Conservation (phyloP, 2,329 filamentous ascomycete species). For the Talaromyces sp. region DNA sequence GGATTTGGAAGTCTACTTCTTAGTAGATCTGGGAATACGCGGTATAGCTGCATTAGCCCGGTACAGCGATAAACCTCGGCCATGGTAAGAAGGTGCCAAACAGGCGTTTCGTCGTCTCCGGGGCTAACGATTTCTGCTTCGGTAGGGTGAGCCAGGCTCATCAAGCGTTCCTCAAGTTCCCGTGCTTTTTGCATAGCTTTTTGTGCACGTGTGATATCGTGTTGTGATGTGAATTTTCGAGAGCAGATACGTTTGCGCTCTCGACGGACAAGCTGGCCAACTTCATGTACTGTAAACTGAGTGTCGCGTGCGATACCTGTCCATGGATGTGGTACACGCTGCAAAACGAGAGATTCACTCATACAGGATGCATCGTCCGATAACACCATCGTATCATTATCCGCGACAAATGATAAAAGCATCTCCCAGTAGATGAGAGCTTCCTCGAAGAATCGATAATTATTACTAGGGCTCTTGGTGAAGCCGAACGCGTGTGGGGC, state of each 20-base stretch:
- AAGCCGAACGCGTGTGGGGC: constrained; percentile 7
- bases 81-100: constrained; percentile 56
- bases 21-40: constrained; percentile 56
- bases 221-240: constrained; percentile 41
- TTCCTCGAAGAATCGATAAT: constrained; percentile 59
- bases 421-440: constrained; percentile 63
- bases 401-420: constrained; percentile 58
- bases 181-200: constrained; percentile 39
- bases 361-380: constrained; percentile 25
- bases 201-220: constrained; percentile 36
- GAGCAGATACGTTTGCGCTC: constrained; percentile 40
- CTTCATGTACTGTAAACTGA: constrained; percentile 46
- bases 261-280: constrained; percentile 46
- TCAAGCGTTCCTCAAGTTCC: constrained; percentile 52
- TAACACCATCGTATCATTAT: constrained; percentile 40
- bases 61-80: constrained; percentile 58
- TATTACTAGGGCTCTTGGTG: constrained; percentile 36
- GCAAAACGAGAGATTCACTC: constrained; percentile 33
- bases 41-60: constrained; percentile 58
- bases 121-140: constrained; percentile 54
- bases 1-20: constrained; percentile 43
- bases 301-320: constrained; percentile 43
- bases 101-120: constrained; percentile 56
- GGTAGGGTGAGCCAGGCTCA: constrained; percentile 50
- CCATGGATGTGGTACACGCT: constrained; percentile 43